Percentiles rank a stretch among this genome's conserved stretches.
phyloP scores from a whole-genome alignment of 208 protist genomes.

The Vickermania spadyakhi region DNA sequence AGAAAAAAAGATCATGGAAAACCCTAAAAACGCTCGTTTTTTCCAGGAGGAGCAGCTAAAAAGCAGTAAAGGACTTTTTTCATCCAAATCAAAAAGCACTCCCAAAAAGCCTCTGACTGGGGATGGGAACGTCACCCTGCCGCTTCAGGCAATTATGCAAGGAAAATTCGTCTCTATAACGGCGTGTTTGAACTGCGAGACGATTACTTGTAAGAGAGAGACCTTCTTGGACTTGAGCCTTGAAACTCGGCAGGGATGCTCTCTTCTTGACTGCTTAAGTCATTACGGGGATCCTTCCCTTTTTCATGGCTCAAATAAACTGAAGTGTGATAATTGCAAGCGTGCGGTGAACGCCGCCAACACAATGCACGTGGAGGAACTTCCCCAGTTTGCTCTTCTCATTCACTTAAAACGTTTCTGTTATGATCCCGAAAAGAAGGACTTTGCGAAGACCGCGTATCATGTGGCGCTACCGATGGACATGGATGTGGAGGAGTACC shows the following conservation, averaged over 20 bases:
- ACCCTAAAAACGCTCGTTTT: constrained; percentile 45
- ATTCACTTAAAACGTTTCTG: constrained; percentile 91
- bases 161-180: constrained; percentile 69
- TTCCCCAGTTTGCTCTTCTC: constrained; percentile 78
- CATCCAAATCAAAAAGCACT: constrained; percentile 4
- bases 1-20: constrained; percentile 56
- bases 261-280: constrained; percentile 63
- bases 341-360: constrained; percentile 56
- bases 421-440: constrained; percentile 58
- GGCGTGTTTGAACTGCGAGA: constrained; percentile 68
- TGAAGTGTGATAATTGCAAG: constrained; percentile 75
- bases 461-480: constrained; percentile 83
- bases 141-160: constrained; percentile 64
- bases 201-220: constrained; percentile 46
- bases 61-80: constrained; percentile 25
- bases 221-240: constrained; percentile 80
- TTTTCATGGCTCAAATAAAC: constrained; percentile 73
- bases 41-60: constrained; percentile 34
- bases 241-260: constrained; percentile 68
- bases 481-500: constrained; percentile 80
- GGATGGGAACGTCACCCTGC: constrained; percentile 13
- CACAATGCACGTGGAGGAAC: constrained; percentile 71
- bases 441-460: constrained; percentile 69
- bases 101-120: not conserved
- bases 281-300: constrained; percentile 71